Conservation (phyloP, 2,329 filamentous ascomycete genomes). For the Arachnomyces sp. region DNA sequence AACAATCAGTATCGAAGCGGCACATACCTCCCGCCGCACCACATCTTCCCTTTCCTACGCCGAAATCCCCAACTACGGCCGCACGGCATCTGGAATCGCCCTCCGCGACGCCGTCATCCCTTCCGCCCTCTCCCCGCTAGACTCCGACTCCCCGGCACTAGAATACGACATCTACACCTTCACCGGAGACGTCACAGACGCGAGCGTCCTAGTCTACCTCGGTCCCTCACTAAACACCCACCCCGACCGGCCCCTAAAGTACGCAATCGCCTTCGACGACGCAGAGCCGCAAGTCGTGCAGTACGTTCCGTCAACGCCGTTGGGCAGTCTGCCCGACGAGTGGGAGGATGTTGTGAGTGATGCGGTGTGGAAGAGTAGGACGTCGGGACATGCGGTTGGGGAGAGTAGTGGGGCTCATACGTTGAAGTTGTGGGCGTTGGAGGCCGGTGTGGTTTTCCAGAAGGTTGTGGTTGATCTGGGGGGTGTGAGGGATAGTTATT, state of each 20-base stretch:
- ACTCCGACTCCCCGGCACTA: conserved; percentile 41
- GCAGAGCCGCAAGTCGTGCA: conserved; percentile 30
- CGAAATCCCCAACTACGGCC: conserved; percentile 47
- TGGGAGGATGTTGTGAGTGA: conserved; percentile 12
- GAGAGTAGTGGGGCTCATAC: conserved; percentile 41
- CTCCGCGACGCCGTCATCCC: conserved; percentile 46
- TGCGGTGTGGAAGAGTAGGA: conserved; percentile 21
- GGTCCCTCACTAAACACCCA: conserved; percentile 43
- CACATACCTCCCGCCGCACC: conserved; percentile 21
- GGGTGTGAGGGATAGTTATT: conserved; percentile 46
- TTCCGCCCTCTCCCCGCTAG: conserved; percentile 39
- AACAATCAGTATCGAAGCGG: conserved; percentile 29
- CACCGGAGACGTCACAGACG: conserved; percentile 35
- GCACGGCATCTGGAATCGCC: conserved; percentile 51
- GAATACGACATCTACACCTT: conserved; percentile 57
- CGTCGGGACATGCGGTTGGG: conserved; percentile 32
- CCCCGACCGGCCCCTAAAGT: conserved; percentile 42
- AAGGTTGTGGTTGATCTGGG: conserved; percentile 51
- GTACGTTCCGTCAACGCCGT: conserved; percentile 27
- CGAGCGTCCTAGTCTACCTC: conserved; percentile 34
- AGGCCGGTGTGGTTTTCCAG: conserved; percentile 47
- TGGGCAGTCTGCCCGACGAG: conserved; percentile 10
- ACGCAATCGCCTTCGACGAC: conserved; percentile 43
- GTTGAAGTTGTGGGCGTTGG: conserved; percentile 44
- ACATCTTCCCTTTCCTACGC: conserved; percentile 40